These are phyloP conservation scores for Trametes cubensis DNA, from an alignment of 768 basidiomycete species.

Conservation along the genomic window DNA sequence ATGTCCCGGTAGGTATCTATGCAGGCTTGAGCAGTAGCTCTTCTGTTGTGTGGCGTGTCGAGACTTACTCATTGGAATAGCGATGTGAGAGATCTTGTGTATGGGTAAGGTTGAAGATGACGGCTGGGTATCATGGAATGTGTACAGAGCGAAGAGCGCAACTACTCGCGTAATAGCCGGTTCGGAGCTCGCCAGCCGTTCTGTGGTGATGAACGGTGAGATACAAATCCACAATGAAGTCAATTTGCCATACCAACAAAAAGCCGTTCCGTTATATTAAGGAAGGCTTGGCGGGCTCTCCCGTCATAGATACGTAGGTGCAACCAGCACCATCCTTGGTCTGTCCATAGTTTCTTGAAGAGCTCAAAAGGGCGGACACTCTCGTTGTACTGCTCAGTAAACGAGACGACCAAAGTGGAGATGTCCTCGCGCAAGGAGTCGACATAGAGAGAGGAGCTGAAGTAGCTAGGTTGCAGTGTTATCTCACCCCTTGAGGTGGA, in stretches of 20 bases:
- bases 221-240: neutral
- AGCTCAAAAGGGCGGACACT: slow-evolving; percentile 56
- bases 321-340: slow-evolving; percentile 72
- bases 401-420: slow-evolving; percentile 51
- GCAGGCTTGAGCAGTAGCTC: slow-evolving; percentile 4
- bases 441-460: slow-evolving; percentile 77
- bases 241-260: slow-evolving; percentile 58
- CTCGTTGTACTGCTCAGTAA: slow-evolving; percentile 49
- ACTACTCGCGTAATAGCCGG: slow-evolving; percentile 57
- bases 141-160: slow-evolving; percentile 71
- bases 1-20: slow-evolving; percentile 62
- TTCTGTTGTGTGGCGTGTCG: neutral
- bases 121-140: slow-evolving; percentile 72
- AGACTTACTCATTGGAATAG: slow-evolving; percentile 60
- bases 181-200: slow-evolving; percentile 53
- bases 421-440: slow-evolving; percentile 68
- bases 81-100: slow-evolving; percentile 53
- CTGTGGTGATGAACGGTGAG: slow-evolving; percentile 38
- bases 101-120: slow-evolving; percentile 53
- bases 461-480: slow-evolving; percentile 72
- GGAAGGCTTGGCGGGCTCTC: slow-evolving; percentile 63
- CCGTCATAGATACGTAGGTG: slow-evolving; percentile 76
- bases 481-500: slow-evolving; percentile 62
- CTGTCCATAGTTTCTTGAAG: slow-evolving; percentile 72
- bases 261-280: slow-evolving; percentile 59